A percentile compares a stretch with the other conserved stretches of the same genome.
phyloP scores from a whole-genome alignment of 163 green algal genomes.

The Scenedesmus sp. region DNA sequence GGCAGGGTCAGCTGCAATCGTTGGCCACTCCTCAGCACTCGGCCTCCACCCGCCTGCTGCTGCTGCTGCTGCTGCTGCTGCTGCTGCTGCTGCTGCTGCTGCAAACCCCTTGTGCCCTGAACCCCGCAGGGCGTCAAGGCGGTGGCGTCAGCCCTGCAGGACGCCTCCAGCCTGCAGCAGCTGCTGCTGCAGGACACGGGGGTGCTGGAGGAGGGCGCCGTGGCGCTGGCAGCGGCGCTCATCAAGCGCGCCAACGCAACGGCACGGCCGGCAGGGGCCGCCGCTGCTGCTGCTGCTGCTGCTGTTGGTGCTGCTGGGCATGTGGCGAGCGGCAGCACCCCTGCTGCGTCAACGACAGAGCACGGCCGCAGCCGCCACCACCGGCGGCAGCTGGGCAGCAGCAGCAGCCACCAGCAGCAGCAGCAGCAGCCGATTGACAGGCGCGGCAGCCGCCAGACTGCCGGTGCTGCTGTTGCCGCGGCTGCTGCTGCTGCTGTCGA shows the following conservation, averaged over 20 bases:
- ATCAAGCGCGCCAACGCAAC: not conserved
- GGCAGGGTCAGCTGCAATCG: too few relatives aligned
- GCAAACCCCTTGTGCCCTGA: not conserved
- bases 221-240: conserved; percentile 16
- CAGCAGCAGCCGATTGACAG: not conserved
- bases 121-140: conserved; percentile 22
- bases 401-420: not conserved
- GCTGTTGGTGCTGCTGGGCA: not conserved
- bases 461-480: not conserved
- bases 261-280: not conserved
- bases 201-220: conserved; percentile 11
- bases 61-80: not conserved
- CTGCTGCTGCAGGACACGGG: conserved; percentile 36
- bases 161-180: conserved; percentile 10
- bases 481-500: not conserved
- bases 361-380: not conserved
- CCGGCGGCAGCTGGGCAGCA: not conserved
- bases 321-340: not conserved
- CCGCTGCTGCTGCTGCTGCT: not conserved
- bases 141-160: conserved; percentile 29
- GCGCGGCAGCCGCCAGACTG: not conserved
- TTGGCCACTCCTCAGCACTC: too few relatives aligned
- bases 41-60: not conserved
- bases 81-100: not conserved
- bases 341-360: not conserved